Evolutionary conservation across 2,329 filamentous ascomycete genomes (phyloP).

Genomic region (Xylogone sp.): DNA sequence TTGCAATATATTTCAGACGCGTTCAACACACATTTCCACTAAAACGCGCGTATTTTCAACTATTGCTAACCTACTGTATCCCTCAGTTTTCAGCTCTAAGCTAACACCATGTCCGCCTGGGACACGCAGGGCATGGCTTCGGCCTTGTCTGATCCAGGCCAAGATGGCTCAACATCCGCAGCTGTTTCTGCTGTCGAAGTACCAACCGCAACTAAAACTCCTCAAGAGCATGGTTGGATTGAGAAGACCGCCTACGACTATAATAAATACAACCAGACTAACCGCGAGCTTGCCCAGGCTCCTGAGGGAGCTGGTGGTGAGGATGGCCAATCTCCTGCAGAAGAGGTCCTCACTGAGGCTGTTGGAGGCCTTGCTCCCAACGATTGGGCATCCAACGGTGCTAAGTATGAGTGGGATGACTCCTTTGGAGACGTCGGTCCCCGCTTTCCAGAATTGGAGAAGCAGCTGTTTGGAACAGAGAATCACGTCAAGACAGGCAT

Average conservation of each 20-base stretch:
- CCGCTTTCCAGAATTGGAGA: slow-evolving; percentile 64
- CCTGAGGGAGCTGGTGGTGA: slow-evolving; percentile 10
- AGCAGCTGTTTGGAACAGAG: slow-evolving; percentile 65
- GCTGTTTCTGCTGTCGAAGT: slow-evolving; percentile 2
- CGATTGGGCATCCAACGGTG: slow-evolving; percentile 24
- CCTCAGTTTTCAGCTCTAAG: neutral
- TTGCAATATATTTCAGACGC: no score
- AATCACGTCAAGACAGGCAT: slow-evolving; percentile 49
- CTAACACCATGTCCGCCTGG: slow-evolving; percentile 16
- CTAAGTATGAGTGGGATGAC: slow-evolving; percentile 76
- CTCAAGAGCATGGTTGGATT: slow-evolving; percentile 28
- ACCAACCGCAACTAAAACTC: slow-evolving; percentile 11
- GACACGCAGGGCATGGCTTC: slow-evolving; percentile 23
- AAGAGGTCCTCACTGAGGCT: neutral
- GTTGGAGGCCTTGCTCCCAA: slow-evolving; percentile 13
- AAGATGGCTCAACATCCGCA: slow-evolving; percentile 5
- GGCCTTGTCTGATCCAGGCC: slow-evolving; percentile 27
- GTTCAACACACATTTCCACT: no score
- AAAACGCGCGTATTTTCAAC: no score
- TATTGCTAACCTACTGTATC: neutral
- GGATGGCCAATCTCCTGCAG: slow-evolving; percentile 7
- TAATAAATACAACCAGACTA: slow-evolving; percentile 22
- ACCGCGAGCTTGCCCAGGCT: slow-evolving; percentile 20
- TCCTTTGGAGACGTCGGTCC: slow-evolving; percentile 86
- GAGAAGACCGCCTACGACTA: slow-evolving; percentile 25